Evolutionary conservation across 2,329 filamentous ascomycete species (phyloP).

Genomic region (Xylaria hypoxylon): DNA sequence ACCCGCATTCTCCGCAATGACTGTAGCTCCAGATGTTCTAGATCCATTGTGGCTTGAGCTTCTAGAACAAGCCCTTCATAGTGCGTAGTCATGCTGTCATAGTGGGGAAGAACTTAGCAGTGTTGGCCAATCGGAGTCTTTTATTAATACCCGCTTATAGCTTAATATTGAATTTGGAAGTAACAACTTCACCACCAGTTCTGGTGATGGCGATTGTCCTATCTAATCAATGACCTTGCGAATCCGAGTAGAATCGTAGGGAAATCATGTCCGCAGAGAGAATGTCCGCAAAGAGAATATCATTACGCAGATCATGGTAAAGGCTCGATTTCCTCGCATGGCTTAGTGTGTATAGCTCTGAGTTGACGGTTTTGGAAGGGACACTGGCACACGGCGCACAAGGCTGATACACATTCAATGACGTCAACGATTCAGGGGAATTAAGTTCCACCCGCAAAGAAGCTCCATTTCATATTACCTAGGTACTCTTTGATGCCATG

Average conservation of each 20-base stretch:
- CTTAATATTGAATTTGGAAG: not conserved
- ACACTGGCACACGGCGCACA: not conserved
- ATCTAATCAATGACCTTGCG: not conserved
- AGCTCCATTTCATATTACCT: not conserved
- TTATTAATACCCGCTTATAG: not conserved
- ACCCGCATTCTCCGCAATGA: no score
- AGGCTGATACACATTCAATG: constrained; percentile 14
- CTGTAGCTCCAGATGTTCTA: constrained; percentile 23
- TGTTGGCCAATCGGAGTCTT: constrained; percentile 6
- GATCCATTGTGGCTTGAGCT: constrained; percentile 24
- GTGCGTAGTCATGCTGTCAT: constrained; percentile 31
- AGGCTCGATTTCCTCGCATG: constrained; percentile 11
- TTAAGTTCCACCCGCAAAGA: constrained; percentile 4
- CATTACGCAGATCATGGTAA: not conserved
- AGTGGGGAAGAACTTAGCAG: not conserved
- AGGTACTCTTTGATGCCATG: not conserved
- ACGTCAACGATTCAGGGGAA: constrained; percentile 27
- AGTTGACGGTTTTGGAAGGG: not conserved
- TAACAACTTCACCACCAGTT: constrained; percentile 12
- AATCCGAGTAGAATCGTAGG: not conserved
- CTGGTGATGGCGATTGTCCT: not conserved
- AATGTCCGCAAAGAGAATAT: not conserved
- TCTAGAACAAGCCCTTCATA: not conserved
- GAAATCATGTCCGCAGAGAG: not conserved
- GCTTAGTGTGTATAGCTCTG: not conserved